These are phyloP conservation scores for Komagataella populi DNA, from an alignment of 805 yeast species.

Conservation along the genomic window DNA sequence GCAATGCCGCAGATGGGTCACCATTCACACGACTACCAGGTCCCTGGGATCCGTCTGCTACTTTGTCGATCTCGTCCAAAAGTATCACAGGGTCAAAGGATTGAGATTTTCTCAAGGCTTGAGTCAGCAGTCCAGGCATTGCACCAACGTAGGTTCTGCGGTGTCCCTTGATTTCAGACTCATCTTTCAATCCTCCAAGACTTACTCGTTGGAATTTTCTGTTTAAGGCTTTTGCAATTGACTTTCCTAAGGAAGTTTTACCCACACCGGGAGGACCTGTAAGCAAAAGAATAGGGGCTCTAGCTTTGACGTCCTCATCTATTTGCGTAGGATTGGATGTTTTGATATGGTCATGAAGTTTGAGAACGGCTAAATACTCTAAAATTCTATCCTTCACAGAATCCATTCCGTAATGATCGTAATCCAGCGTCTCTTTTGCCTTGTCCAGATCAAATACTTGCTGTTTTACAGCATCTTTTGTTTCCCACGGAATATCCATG, in stretches of 20 bases:
- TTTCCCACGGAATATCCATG: constrained; percentile 49
- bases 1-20: constrained; percentile 80
- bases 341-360: constrained; percentile 27
- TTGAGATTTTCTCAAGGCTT: constrained; percentile 62
- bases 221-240: constrained; percentile 62
- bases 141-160: constrained; percentile 87
- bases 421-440: constrained; percentile 47
- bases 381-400: constrained; percentile 62
- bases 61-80: constrained; percentile 78
- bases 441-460: constrained; percentile 31
- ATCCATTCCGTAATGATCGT: constrained; percentile 69
- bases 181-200: constrained; percentile 80
- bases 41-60: constrained; percentile 35
- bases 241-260: constrained; percentile 74
- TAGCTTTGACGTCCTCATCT: constrained; percentile 16
- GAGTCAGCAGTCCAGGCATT: constrained; percentile 75
- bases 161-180: constrained; percentile 83
- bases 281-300: constrained; percentile 64
- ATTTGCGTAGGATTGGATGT: constrained; percentile 73
- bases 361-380: constrained; percentile 70
- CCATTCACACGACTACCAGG: constrained; percentile 42
- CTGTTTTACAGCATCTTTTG: constrained; percentile 17
- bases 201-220: constrained; percentile 70
- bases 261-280: constrained; percentile 96
- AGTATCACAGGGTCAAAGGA: constrained; percentile 75